These are phyloP conservation scores for Tulasnella sp. DNA, from an alignment of 768 basidiomycete species.

Conservation along the genomic window DNA sequence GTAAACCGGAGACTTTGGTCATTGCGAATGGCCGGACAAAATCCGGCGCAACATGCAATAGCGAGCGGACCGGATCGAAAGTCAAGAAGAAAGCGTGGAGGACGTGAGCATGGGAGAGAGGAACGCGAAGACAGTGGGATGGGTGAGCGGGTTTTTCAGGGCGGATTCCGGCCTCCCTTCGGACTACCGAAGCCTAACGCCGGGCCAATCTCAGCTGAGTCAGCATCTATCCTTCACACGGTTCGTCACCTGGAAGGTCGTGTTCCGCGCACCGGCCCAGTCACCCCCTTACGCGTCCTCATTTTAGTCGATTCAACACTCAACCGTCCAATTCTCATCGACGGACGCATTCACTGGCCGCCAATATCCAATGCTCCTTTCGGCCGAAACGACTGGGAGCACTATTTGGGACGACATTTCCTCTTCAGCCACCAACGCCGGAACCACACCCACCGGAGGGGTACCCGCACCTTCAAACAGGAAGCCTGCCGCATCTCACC, in stretches of 20 bases:
- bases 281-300: constrained; percentile 1
- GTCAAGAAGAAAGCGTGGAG: background rate
- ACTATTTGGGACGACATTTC: background rate
- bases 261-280: background rate
- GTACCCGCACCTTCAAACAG: background rate
- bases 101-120: background rate
- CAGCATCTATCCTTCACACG: background rate
- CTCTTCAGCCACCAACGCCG: background rate
- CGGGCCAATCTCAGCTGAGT: background rate
- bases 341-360: background rate
- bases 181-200: background rate
- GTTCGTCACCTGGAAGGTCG: background rate
- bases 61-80: background rate
- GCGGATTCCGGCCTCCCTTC: background rate
- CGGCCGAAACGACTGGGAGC: background rate
- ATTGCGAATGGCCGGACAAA: background rate
- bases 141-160: background rate
- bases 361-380: background rate
- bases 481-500: background rate
- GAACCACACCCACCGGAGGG: background rate
- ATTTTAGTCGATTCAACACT: background rate
- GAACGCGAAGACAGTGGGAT: background rate
- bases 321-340: background rate
- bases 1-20: background rate
- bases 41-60: background rate